Base-by-base conservation (phyloP, 1,284 basidiomycete genomes). In the Exobasidium cylindrosporum region DNA sequence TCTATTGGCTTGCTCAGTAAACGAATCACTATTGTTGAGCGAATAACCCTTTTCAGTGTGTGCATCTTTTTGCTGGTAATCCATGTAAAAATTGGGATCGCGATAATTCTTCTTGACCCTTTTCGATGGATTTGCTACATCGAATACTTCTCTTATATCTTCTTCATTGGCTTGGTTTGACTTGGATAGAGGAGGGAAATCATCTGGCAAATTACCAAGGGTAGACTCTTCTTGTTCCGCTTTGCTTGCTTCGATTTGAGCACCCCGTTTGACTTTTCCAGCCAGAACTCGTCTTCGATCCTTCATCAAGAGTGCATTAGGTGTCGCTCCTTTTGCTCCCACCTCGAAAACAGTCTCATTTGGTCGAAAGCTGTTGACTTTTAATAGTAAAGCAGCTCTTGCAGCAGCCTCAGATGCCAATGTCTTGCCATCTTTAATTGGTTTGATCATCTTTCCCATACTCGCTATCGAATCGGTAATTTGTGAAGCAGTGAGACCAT, bases 301-400 rank as follows among this genome's bases (percentile, higher is more conserved):
- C 80, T 90, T 90, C 95, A 98, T 98, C 64, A 98, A 81, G 23
- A 66, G 66, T 43, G 70, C 68, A 21, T 70, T 58, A 11, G 76
- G 75, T 57, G 67, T 68, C 24, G 69, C 88, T 0, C 89, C 89
- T 64, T 89, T 86, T 1, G 84, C 84, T 0, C 91, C 92, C 26
- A 96, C 84, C 81, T 98, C 95, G 63, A 98, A 89, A 29, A 97
- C 88, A 0, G 95, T 98, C 81, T 97, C 95, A 28, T 84, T 80
- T 3, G 95, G 95, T 26, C 84, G 85, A 83, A 97, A 98, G 2
- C 88, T 83, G 69, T 87, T 89, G 47, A 98, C 87, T 30, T 86
- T 85, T 47, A 86, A 85, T 49, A 98, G 81, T 52, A 98, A 82
- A 7, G 84, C 83, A 52, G 87, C 86, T 61, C 89, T 84, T 23